Evolutionary conservation across 2,329 filamentous ascomycete species (phyloP).

Genomic region (Ophiocordyceps polyrhachis-furcata): DNA sequence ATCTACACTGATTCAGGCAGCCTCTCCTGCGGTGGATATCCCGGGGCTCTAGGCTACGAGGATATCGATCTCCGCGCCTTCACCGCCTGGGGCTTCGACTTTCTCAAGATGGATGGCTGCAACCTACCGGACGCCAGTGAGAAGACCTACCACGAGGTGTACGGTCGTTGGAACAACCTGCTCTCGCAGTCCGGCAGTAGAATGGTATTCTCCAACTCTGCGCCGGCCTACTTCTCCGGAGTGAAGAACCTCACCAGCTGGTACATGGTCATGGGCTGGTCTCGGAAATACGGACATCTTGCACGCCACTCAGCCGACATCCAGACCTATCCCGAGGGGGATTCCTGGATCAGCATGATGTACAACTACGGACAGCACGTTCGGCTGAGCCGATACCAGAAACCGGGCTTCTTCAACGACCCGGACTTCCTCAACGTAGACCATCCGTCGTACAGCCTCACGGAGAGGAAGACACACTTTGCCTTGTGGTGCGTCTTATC

Average conservation of each 20-base stretch:
- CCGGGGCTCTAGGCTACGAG: slow-evolving; percentile 21
- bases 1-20: slow-evolving; percentile 26
- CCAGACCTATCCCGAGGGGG: slow-evolving; percentile 20
- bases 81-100: slow-evolving; percentile 18
- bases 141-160: slow-evolving; percentile 11
- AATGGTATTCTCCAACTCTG: slow-evolving; percentile 25
- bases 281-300: slow-evolving; percentile 20
- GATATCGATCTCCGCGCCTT: slow-evolving; percentile 21
- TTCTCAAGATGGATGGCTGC: slow-evolving; percentile 22
- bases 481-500: slow-evolving; percentile 16
- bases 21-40: slow-evolving; percentile 22
- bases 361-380: slow-evolving; percentile 26
- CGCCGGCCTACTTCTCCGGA: slow-evolving; percentile 23
- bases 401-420: slow-evolving; percentile 18
- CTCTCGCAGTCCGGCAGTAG: slow-evolving; percentile 15
- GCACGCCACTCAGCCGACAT: slow-evolving; percentile 24
- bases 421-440: slow-evolving; percentile 19
- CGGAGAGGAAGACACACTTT: slow-evolving; percentile 18
- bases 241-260: slow-evolving; percentile 20
- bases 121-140: slow-evolving; percentile 12
- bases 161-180: slow-evolving; percentile 23
- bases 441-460: slow-evolving; percentile 13
- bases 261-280: slow-evolving; percentile 26
- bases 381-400: slow-evolving; percentile 20
- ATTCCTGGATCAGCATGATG: slow-evolving; percentile 27